Conservation (phyloP, 768 basidiomycete genomes). For the Pisolithus tinctorius region DNA sequence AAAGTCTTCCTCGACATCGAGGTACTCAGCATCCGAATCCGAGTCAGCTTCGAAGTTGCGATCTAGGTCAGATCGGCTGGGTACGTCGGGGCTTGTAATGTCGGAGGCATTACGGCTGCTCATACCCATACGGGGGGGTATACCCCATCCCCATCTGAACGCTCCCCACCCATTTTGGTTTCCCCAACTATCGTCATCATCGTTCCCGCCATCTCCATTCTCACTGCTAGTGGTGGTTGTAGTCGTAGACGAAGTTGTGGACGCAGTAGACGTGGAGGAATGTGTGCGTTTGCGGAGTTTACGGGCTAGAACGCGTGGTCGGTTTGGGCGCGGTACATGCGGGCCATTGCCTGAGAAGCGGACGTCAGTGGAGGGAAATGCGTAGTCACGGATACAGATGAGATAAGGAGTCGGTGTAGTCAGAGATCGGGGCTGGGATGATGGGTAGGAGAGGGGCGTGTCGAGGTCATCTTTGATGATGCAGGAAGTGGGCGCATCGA, state of each 20-base stretch:
- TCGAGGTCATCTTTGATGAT: too few relatives aligned
- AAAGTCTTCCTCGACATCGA: slow-evolving; percentile 10
- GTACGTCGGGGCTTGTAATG: slow-evolving; percentile 10
- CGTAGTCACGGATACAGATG: slow-evolving; percentile 48
- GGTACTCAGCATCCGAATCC: slow-evolving; percentile 23
- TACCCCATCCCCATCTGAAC: slow-evolving; percentile 38
- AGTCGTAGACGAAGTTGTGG: slow-evolving; percentile 7
- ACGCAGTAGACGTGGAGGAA: slow-evolving; percentile 19
- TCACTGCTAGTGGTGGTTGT: too few relatives aligned
- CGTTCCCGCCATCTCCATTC: slow-evolving; percentile 2
- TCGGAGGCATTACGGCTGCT: not conserved
- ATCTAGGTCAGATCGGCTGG: slow-evolving; percentile 38
- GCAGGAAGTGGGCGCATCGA: not conserved
- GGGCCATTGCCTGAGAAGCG: slow-evolving; percentile 39
- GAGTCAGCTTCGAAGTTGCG: slow-evolving; percentile 35
- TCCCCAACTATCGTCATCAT: slow-evolving; percentile 16
- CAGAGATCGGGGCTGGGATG: too few relatives aligned
- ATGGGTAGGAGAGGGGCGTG: too few relatives aligned
- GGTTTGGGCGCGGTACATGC: slow-evolving; percentile 34
- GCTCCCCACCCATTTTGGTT: slow-evolving; percentile 29
- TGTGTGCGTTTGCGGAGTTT: slow-evolving; percentile 18
- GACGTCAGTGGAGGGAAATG: slow-evolving; percentile 33
- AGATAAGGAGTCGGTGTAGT: slow-evolving; percentile 1
- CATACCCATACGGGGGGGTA: not conserved
- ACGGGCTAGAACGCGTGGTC: slow-evolving; percentile 22